Conservation (phyloP, 140 eudicot genomes). For the Artemisia princeps region DNA sequence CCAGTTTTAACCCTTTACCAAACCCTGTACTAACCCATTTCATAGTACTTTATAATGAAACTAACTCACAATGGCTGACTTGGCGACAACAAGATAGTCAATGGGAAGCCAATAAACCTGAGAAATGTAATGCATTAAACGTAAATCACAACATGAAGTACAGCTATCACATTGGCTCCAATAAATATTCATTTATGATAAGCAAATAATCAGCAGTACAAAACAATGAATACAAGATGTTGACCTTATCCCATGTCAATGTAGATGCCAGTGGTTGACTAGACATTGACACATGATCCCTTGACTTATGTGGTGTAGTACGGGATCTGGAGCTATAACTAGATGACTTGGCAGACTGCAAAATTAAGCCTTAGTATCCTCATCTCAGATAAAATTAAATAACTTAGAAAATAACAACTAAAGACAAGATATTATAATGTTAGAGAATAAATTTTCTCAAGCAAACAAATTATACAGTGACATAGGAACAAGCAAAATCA, state of each 20-base stretch:
- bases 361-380: slow-evolving; percentile 20
- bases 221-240: slow-evolving; percentile 4
- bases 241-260: slow-evolving; percentile 72
- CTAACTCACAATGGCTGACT: slow-evolving; percentile 79
- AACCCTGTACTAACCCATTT: neutral
- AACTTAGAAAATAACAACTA: neutral
- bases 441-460: slow-evolving; percentile 3
- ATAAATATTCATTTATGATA: slow-evolving; percentile 15
- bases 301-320: slow-evolving; percentile 52
- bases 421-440: slow-evolving; percentile 8
- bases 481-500: neutral
- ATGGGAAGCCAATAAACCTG: slow-evolving; percentile 92
- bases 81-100: slow-evolving; percentile 83
- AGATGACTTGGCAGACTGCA: slow-evolving; percentile 48
- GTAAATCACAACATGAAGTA: slow-evolving; percentile 18
- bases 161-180: slow-evolving; percentile 2
- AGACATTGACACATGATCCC: slow-evolving; percentile 39
- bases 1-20: neutral
- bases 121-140: neutral
- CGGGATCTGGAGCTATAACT: slow-evolving; percentile 67
- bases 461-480: slow-evolving; percentile 1
- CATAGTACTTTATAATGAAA: slow-evolving; percentile 3
- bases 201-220: neutral
- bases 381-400: neutral
- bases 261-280: slow-evolving; percentile 37